These are phyloP conservation scores for Coprinopsis sp. DNA, from an alignment of 768 basidiomycete species.

Conservation along the genomic window DNA sequence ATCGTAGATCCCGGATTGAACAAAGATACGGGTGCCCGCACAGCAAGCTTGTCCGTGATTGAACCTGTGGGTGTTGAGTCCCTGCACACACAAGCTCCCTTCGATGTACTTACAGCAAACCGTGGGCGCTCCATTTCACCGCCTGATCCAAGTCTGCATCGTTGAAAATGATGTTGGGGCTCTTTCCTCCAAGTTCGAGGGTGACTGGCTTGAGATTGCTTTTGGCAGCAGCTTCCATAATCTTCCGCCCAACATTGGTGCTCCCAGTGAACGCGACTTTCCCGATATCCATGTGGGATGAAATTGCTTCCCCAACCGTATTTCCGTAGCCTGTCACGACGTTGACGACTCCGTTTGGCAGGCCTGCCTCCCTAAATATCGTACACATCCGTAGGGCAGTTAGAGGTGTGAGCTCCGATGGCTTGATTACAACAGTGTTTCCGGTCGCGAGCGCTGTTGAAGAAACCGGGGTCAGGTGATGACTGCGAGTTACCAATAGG, in stretches of 20 bases:
- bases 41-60: constrained; percentile 79
- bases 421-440: constrained; percentile 65
- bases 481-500: constrained; percentile 26
- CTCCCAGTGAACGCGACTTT: constrained; percentile 71
- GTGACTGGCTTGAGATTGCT: constrained; percentile 77
- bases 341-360: constrained; percentile 49
- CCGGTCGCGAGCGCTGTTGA: constrained; percentile 78
- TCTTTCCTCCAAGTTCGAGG: constrained; percentile 74
- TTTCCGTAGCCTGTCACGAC: constrained; percentile 12
- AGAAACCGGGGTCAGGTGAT: constrained; percentile 59
- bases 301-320: constrained; percentile 12
- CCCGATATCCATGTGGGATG: constrained; percentile 4
- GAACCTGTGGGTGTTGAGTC: too few species aligned
- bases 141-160: constrained; percentile 63
- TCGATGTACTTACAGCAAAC: constrained; percentile 53
- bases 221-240: constrained; percentile 70
- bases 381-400: constrained; percentile 49
- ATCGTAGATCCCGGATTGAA: constrained; percentile 79
- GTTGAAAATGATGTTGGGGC: constrained; percentile 59
- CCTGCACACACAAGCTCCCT: constrained; percentile 1
- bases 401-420: constrained; percentile 69
- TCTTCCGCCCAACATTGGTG: constrained; percentile 66
- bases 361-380: constrained; percentile 63
- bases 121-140: constrained; percentile 59
- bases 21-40: constrained; percentile 82